Conservation (phyloP, 2,329 filamentous ascomycete genomes). For the Sphaceloma murrayae region DNA sequence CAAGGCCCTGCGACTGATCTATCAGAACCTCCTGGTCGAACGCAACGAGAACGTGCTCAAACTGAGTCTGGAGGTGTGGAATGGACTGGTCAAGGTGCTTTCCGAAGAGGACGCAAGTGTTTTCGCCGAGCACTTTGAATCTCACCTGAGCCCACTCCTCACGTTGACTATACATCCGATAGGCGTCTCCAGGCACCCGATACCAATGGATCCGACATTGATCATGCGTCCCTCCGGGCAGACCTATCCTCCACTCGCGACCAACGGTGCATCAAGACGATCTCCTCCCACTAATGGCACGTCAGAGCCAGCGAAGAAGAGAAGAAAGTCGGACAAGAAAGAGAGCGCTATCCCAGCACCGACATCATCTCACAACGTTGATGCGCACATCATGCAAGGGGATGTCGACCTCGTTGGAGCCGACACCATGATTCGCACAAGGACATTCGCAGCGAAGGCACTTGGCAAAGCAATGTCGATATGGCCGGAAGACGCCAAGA, state of each 20-base stretch:
- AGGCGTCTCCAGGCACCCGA: constrained; percentile 78
- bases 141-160: constrained; percentile 72
- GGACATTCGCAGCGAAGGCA: constrained; percentile 76
- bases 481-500: constrained; percentile 53
- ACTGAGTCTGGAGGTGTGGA: constrained; percentile 81
- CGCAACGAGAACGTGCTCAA: constrained; percentile 73
- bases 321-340: constrained; percentile 74
- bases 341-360: constrained; percentile 51
- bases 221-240: constrained; percentile 92
- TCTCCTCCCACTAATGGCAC: constrained; percentile 37
- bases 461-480: constrained; percentile 74
- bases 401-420: constrained; percentile 90
- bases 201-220: constrained; percentile 80
- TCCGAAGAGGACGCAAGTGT: constrained; percentile 49
- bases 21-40: constrained; percentile 92
- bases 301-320: constrained; percentile 61
- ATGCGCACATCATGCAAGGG: constrained; percentile 95
- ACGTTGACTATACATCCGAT: constrained; percentile 81
- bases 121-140: constrained; percentile 63
- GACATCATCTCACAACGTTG: constrained; percentile 78
- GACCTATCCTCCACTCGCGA: constrained; percentile 53
- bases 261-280: constrained; percentile 29
- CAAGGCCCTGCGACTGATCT: constrained; percentile 76
- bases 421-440: constrained; percentile 79
- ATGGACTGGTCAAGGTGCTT: constrained; percentile 61